Conservation (phyloP, 495 filamentous ascomycete genomes). For the Xylaria sp. region DNA sequence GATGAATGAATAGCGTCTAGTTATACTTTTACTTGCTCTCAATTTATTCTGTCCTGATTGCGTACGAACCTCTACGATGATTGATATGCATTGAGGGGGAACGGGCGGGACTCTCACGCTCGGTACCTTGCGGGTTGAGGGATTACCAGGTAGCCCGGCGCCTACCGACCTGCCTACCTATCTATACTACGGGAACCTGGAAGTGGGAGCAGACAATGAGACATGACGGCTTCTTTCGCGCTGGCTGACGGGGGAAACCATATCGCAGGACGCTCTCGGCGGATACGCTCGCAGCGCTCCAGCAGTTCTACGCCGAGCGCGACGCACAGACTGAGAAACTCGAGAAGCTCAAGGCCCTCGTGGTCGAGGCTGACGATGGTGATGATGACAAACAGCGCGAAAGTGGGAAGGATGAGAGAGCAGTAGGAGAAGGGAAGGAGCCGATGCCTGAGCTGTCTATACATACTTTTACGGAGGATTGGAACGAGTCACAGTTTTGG, state of each 20-base stretch:
- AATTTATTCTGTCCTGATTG: not conserved
- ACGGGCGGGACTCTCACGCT: too few species aligned
- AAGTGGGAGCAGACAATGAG: not conserved
- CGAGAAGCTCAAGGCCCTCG: constrained; percentile 60
- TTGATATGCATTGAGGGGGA: not conserved
- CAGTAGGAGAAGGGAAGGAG: not conserved
- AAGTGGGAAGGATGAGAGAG: not conserved
- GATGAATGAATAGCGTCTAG: not conserved
- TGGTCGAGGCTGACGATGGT: constrained; percentile 49
- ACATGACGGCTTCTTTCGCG: too few species aligned
- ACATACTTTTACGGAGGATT: constrained; percentile 78
- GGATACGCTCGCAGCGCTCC: constrained; percentile 66
- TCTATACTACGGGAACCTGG: not conserved
- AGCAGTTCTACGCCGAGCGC: constrained; percentile 72
- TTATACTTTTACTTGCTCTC: not conserved
- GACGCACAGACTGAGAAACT: constrained; percentile 68
- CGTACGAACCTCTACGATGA: not conserved
- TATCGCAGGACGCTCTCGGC: constrained; percentile 61
- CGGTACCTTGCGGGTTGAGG: too few species aligned
- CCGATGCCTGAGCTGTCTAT: constrained; percentile 60
- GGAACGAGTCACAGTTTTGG: constrained; percentile 85
- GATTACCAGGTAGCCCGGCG: too few species aligned
- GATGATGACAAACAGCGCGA: not conserved
- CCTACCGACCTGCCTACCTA: too few species aligned
- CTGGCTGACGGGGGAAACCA: not conserved